Percentiles rank a stretch among this genome's conserved stretches.
Evolutionary conservation across 345 rosid species (phyloP).

Genomic region (Leavenworthia alabamica): DNA sequence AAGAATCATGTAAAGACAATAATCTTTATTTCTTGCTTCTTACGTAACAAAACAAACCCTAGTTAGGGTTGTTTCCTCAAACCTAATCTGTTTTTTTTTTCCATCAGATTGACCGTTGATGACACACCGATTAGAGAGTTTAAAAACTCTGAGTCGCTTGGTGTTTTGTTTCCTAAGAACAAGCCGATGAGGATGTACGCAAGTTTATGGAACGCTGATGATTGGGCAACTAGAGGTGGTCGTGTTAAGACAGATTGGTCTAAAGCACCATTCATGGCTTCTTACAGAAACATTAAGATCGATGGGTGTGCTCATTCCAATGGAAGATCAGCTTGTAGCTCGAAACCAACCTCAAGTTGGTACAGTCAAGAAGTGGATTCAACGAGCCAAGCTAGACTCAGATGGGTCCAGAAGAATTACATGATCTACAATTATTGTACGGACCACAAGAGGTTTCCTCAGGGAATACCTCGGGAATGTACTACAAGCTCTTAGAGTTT

Average conservation of each 20-base stretch:
- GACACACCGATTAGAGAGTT: slow-evolving; percentile 55
- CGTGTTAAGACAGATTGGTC: slow-evolving; percentile 53
- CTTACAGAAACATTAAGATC: slow-evolving; percentile 33
- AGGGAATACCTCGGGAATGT: slow-evolving; percentile 33
- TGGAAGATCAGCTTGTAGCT: slow-evolving; percentile 28
- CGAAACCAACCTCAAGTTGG: slow-evolving; percentile 31
- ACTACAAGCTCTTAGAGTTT: slow-evolving; percentile 2
- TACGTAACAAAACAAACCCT: neutral
- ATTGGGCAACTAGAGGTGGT: slow-evolving; percentile 66
- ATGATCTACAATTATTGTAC: slow-evolving; percentile 42
- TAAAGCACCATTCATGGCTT: slow-evolving; percentile 41
- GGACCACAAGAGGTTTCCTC: slow-evolving; percentile 35
- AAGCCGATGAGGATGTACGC: slow-evolving; percentile 58
- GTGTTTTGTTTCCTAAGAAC: slow-evolving; percentile 48
- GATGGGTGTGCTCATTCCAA: slow-evolving; percentile 31
- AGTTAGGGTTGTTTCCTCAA: neutral
- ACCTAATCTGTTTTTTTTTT: neutral
- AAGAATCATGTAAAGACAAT: slow-evolving; percentile 28
- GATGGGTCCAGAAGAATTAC: slow-evolving; percentile 48
- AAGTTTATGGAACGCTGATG: slow-evolving; percentile 56
- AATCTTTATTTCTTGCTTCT: neutral
- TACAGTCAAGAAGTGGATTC: slow-evolving; percentile 40
- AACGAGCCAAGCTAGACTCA: slow-evolving; percentile 33
- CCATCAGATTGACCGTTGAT: slow-evolving; percentile 42
- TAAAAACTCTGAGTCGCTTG: slow-evolving; percentile 43